Evolutionary conservation across 129 eudicot genomes (phyloP), one percentile per base, ranked within the genome.

Genomic region (Solidago caesia): DNA sequence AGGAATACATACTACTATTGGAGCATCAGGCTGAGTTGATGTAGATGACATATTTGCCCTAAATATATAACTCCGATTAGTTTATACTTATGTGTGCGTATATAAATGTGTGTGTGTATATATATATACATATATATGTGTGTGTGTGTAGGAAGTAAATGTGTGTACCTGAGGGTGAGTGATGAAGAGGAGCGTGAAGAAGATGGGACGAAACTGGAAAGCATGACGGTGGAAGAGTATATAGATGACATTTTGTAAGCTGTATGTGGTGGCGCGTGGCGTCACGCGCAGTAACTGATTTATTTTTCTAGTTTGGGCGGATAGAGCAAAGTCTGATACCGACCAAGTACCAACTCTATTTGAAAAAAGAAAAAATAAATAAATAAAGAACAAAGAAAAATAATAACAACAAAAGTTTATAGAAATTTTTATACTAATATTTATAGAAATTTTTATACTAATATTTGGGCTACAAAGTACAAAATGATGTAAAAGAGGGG

Each of bases 11-110:
- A 89, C 97, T 27, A 92, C 88, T n/a, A 79, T 68, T 67, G 89
- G 83, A 77, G 44, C 55, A 26, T 92, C 89, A 4, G 96, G 81
- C 66, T 44, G 84, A 79, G 4, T 76, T 39, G 76, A 75, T 6
- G 86, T 47, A 39, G 86, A 68, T 41, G 83, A 72, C 91, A 89
- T 89, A 71, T 74, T 89, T 46, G 73, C 72, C 82, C 85, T 86
- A 59, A 75, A 70, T 43, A 61, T 70, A 0, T 63, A 21, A 13
- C 47, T 48, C 11, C 60, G 55, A 13, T 41, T 5, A 33, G 81
- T 72, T 68, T n/a, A 39, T n/a, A 27, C 15, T 1, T 51, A 7
- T 9, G 21, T 21, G 21, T 21, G 25, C n/a, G 5, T 55, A 0
- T n/a, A 14, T 58, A 8, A 21, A 5, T 58, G 6, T 58, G 12